phyloP scores from a whole-genome alignment of 2,329 filamentous ascomycete species.

The Phaeosphaeria sp. region DNA sequence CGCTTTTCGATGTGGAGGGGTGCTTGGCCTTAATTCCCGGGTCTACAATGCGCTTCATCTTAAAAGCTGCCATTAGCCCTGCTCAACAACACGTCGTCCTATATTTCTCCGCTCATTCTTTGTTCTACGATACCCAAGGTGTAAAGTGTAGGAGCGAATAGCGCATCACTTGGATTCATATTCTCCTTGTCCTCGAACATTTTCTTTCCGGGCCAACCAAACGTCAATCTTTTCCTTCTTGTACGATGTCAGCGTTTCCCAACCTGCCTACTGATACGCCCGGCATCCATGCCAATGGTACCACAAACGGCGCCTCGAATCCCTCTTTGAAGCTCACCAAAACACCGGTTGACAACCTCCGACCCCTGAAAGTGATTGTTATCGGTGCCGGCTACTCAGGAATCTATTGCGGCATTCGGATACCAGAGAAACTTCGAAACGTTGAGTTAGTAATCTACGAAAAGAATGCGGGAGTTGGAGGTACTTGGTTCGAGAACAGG shows the following conservation, averaged over 20 bases:
- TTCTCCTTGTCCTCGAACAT: neutral
- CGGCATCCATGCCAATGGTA: constrained; percentile 13
- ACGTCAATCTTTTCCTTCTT: neutral
- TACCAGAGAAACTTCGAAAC: constrained; percentile 50
- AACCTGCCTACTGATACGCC: constrained; percentile 32
- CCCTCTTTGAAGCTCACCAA: constrained; percentile 44
- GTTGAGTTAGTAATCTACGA: constrained; percentile 52
- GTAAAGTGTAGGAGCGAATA: constrained; percentile 13
- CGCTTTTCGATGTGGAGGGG: neutral
- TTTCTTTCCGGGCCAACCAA: neutral
- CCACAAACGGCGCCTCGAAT: constrained; percentile 13
- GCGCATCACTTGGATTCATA: neutral
- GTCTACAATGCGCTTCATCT: neutral
- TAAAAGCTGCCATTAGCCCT: constrained; percentile 5
- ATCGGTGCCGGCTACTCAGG: constrained; percentile 55
- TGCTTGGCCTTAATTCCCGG: neutral
- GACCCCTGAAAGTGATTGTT: constrained; percentile 52
- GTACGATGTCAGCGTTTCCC: constrained; percentile 39
- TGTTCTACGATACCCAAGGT: constrained; percentile 17
- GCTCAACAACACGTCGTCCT: constrained; percentile 1
- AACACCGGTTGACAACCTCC: constrained; percentile 50
- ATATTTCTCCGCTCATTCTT: constrained; percentile 8
- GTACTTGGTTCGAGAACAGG: constrained; percentile 50
- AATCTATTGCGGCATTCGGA: constrained; percentile 53
- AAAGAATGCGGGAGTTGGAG: constrained; percentile 52